Base-by-base conservation (phyloP, 495 filamentous ascomycete genomes). In the Neurospora sp. region DNA sequence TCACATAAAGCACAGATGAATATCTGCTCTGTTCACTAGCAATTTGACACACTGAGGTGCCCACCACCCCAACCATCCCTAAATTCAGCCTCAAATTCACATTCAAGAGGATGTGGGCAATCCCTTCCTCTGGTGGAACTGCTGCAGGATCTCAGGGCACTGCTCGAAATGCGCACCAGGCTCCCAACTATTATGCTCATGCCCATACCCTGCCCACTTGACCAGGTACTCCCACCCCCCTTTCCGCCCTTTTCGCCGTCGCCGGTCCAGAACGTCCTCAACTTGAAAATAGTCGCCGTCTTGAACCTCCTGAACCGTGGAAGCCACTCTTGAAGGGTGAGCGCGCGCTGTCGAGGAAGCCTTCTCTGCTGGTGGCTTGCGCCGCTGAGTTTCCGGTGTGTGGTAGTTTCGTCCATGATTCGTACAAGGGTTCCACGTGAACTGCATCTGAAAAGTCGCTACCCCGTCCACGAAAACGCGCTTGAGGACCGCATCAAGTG, bases 171-270 rank as follows among this genome's bases (percentile, higher is more conserved):
- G 71, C 71, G 61, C 61, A 73, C 39, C 61, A 35, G 74, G 74
- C 72, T 75, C 74, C 74, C 70, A 73, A 75, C 1, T 71, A 73
- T 75, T 40, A 20, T 75, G 71, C 74, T 70, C 35, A 39, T 75
- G 20, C 74, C 69, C 20, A 71, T 75, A 73, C 59, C 74, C 71
- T 70, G 2, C 69, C 74, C 69, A 75, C 71, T 75, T 75, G 27
- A 72, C 73, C 46, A 70, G 38, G 73, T 74, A 74, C 73, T 73
- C 74, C 69, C n/a, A n/a, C 5, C 70, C 71, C 18, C 37, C 27
- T n/a, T n/a, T n/a, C n/a, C n/a, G n/a, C n/a, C n/a, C 18, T 72
- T 35, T 48, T 71, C 68, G 3, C 38, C n/a, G 48, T 72, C 71
- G 71, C 39, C 0, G 71, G 48, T 68, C 72, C 69, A 68, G 20